Percentiles rank a stretch among this genome's conserved stretches.
phyloP scores from a whole-genome alignment of 1,139 yeast species.

The Pichia inconspicua region DNA sequence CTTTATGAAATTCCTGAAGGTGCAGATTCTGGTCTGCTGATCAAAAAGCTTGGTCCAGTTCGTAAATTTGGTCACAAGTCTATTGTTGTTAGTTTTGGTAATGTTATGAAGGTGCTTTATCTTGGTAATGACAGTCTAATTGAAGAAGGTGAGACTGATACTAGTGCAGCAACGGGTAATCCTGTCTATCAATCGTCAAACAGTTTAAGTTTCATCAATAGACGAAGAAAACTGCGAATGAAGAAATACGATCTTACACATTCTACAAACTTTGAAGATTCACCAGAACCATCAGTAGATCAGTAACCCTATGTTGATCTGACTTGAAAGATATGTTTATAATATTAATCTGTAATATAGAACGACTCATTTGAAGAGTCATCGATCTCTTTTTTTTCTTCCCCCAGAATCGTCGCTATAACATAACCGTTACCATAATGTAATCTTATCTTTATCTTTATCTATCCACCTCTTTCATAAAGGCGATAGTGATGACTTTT shows the following conservation, averaged over 20 bases:
- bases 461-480: no score
- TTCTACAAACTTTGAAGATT: slow-evolving; percentile 27
- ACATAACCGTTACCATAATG: no score
- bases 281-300: not conserved
- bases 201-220: slow-evolving; percentile 42
- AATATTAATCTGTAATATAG: not conserved
- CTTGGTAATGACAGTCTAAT: slow-evolving; percentile 54
- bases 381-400: not conserved
- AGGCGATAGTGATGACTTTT: slow-evolving; percentile 32
- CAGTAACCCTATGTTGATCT: not conserved
- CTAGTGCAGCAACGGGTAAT: slow-evolving; percentile 22
- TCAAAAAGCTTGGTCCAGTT: slow-evolving; percentile 45
- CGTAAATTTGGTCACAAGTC: slow-evolving; percentile 72
- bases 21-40: slow-evolving; percentile 35
- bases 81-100: slow-evolving; percentile 66
- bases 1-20: slow-evolving; percentile 55
- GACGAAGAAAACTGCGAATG: slow-evolving; percentile 37
- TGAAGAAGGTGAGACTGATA: slow-evolving; percentile 28
- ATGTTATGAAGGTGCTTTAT: slow-evolving; percentile 60
- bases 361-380: not conserved
- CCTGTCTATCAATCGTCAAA: slow-evolving; percentile 23
- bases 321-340: not conserved
- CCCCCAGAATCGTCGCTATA: no score
- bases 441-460: no score
- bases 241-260: slow-evolving; percentile 30